These are phyloP conservation scores for Aureobasidium mangrovei DNA, from an alignment of 2,329 filamentous ascomycete species.

Conservation along the genomic window DNA sequence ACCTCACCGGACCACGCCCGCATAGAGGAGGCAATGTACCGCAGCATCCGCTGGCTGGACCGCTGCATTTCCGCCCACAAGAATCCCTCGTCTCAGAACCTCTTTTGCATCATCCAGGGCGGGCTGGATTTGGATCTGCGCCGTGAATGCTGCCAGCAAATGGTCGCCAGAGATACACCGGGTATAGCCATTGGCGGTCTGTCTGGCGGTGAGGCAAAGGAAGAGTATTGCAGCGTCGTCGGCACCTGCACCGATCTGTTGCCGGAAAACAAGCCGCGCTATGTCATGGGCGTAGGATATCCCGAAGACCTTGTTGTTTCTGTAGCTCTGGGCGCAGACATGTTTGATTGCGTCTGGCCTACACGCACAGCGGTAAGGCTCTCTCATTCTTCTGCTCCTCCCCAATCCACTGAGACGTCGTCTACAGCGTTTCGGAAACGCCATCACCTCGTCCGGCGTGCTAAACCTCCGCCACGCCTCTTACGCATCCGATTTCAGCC, in stretches of 20 bases:
- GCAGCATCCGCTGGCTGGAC: slow-evolving; percentile 91
- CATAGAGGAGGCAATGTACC: slow-evolving; percentile 91
- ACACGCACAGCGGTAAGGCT: slow-evolving; percentile 69
- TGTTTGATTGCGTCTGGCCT: slow-evolving; percentile 99
- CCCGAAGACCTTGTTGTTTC: slow-evolving; percentile 93
- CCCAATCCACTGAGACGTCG: neutral
- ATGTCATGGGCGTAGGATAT: slow-evolving; percentile 97
- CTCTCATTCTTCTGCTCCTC: neutral
- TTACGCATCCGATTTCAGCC: slow-evolving; percentile 71
- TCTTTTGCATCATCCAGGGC: slow-evolving; percentile 98
- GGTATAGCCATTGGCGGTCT: slow-evolving; percentile 94
- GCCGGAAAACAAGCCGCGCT: slow-evolving; percentile 87
- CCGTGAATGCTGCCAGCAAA: slow-evolving; percentile 70
- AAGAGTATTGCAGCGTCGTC: slow-evolving; percentile 79
- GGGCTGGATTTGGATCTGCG: slow-evolving; percentile 84
- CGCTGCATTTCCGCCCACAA: slow-evolving; percentile 85
- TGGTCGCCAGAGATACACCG: slow-evolving; percentile 84
- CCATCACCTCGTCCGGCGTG: slow-evolving; percentile 71
- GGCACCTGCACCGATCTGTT: slow-evolving; percentile 74
- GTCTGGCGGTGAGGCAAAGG: slow-evolving; percentile 90
- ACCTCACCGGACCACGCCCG: slow-evolving; percentile 81
- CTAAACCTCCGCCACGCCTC: slow-evolving; percentile 71
- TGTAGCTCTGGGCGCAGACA: slow-evolving; percentile 88
- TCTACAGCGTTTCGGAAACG: slow-evolving; percentile 74
- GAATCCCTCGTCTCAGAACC: slow-evolving; percentile 73